phyloP scores from a whole-genome alignment of 495 filamentous ascomycete species.

The Aspergillus ostianus region DNA sequence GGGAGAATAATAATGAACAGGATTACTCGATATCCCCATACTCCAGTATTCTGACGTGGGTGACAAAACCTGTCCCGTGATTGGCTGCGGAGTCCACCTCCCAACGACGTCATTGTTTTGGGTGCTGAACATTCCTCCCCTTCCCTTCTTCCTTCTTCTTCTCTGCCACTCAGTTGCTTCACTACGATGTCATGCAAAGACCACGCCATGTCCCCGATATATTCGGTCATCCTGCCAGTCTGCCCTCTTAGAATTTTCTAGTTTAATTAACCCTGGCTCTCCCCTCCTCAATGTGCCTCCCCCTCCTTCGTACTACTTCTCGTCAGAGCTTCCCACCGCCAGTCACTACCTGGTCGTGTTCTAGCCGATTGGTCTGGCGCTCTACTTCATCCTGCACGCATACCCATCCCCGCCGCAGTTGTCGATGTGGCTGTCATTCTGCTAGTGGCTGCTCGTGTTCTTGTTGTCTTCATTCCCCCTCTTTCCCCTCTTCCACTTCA shows the following conservation, averaged over 20 bases:
- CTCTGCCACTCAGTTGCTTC: not conserved
- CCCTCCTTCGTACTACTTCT: constrained; percentile 13
- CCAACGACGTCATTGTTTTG: not conserved
- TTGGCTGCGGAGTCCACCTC: constrained; percentile 3
- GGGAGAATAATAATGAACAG: not conserved
- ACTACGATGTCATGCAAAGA: not conserved
- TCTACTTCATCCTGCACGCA: constrained; percentile 7
- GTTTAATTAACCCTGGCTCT: not conserved
- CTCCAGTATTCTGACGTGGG: not conserved
- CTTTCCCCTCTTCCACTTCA: not conserved
- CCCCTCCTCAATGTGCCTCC: constrained; percentile 20
- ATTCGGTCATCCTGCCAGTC: not conserved
- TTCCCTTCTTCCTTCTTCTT: not conserved
- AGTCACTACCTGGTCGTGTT: constrained; percentile 12
- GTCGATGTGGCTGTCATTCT: constrained; percentile 28
- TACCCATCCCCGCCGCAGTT: constrained; percentile 15
- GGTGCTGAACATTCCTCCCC: not conserved
- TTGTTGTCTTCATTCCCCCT: constrained; percentile 24
- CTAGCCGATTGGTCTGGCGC: constrained; percentile 4
- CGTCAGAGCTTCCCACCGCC: constrained; percentile 19
- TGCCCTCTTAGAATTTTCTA: not conserved
- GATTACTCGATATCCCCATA: too few relatives aligned
- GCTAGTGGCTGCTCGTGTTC: constrained; percentile 22
- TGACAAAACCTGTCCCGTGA: constrained; percentile 13
- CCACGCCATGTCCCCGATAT: not conserved